Conservation (phyloP, 2,329 filamentous ascomycete genomes). For the Lecanicillium sp. region DNA sequence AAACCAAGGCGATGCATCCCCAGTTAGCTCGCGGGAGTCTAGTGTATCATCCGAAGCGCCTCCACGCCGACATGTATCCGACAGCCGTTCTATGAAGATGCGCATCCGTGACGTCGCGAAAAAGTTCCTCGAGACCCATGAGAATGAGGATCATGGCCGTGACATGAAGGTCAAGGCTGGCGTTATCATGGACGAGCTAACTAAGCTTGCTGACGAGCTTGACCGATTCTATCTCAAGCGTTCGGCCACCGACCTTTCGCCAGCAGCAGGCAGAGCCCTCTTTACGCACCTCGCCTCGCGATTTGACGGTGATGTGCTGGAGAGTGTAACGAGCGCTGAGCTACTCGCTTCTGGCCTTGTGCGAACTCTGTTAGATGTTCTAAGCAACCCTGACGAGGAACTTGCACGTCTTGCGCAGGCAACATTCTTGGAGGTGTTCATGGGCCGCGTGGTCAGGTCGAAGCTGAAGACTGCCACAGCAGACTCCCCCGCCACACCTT, state of each 20-base stretch:
- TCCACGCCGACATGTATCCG: slow-evolving; percentile 37
- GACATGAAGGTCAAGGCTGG: slow-evolving; percentile 71
- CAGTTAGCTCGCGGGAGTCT: slow-evolving; percentile 57
- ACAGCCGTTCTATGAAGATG: slow-evolving; percentile 48
- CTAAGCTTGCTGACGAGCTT: slow-evolving; percentile 63
- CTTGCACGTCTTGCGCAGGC: slow-evolving; percentile 63
- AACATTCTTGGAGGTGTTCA: slow-evolving; percentile 86
- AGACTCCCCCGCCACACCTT: slow-evolving; percentile 70
- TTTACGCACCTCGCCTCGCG: slow-evolving; percentile 73
- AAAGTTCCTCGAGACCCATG: slow-evolving; percentile 76
- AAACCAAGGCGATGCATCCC: slow-evolving; percentile 52
- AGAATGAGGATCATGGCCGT: slow-evolving; percentile 64
- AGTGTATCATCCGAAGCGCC: slow-evolving; percentile 56
- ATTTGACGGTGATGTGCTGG: slow-evolving; percentile 81
- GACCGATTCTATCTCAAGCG: slow-evolving; percentile 59
- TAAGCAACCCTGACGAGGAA: slow-evolving; percentile 61
- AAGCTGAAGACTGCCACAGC: slow-evolving; percentile 56
- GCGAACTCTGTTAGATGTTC: slow-evolving; percentile 71
- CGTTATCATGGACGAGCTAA: slow-evolving; percentile 66
- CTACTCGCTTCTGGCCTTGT: slow-evolving; percentile 87
- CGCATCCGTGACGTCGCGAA: slow-evolving; percentile 71
- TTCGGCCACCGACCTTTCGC: slow-evolving; percentile 34
- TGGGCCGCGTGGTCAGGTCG: slow-evolving; percentile 64
- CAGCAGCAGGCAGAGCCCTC: slow-evolving; percentile 51
- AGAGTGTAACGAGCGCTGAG: slow-evolving; percentile 94